These are phyloP conservation scores for Flaveria trinervia DNA, from an alignment of 129 eudicot genomes.

Conservation along the genomic window DNA sequence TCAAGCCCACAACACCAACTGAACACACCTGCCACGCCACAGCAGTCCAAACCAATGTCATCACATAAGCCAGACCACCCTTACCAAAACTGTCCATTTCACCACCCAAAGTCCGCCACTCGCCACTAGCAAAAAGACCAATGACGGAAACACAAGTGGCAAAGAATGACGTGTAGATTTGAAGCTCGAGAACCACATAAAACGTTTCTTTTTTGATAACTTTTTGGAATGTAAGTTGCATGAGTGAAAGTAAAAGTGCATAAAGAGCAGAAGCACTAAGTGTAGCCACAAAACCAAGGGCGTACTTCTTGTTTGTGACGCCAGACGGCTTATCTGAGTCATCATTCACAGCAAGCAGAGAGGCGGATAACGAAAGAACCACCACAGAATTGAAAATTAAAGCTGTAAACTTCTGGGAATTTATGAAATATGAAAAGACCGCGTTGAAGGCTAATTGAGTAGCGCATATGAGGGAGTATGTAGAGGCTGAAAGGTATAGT, in stretches of 20 bases:
- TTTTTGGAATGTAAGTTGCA: constrained; percentile 75
- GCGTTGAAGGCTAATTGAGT: constrained; percentile 89
- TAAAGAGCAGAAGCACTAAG: constrained; percentile 77
- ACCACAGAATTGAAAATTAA: constrained; percentile 76
- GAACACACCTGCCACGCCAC: constrained; percentile 93
- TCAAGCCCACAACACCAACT: constrained; percentile 82
- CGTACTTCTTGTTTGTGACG: constrained; percentile 49
- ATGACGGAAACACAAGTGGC: constrained; percentile 67
- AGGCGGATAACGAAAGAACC: constrained; percentile 72
- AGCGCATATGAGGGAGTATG: constrained; percentile 88
- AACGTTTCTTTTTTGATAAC: constrained; percentile 72
- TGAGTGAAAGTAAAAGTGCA: constrained; percentile 68
- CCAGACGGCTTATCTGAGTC: constrained; percentile 67
- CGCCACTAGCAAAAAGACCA: constrained; percentile 94
- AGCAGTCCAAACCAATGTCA: constrained; percentile 84
- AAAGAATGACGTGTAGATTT: constrained; percentile 62
- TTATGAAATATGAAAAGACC: constrained; percentile 68
- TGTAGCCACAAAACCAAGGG: constrained; percentile 59
- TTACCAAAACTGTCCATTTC: constrained; percentile 63
- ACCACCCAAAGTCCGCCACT: constrained; percentile 61
- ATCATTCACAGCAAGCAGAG: constrained; percentile 70
- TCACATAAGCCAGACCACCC: constrained; percentile 59
- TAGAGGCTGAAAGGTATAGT: constrained; percentile 82
- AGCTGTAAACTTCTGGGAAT: constrained; percentile 77
- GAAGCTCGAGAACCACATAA: constrained; percentile 75